Conservation (phyloP, 768 basidiomycete species). For the Suillus discolor region DNA sequence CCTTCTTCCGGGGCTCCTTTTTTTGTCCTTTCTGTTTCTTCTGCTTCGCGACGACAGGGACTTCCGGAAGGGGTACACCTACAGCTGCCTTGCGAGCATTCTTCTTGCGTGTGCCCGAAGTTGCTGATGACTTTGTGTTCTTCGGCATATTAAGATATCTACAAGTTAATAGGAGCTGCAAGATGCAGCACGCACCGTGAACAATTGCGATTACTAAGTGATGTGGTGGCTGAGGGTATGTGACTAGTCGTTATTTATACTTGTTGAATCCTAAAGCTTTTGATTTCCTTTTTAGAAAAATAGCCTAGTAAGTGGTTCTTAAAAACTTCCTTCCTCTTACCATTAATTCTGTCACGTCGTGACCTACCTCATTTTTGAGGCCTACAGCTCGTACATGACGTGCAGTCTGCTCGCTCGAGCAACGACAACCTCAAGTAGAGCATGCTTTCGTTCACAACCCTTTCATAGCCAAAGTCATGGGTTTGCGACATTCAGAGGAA, state of each 20-base stretch:
- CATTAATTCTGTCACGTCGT: conserved; percentile 1
- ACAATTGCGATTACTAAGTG: not conserved
- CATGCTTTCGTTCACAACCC: not conserved
- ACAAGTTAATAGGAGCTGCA: conserved; percentile 1
- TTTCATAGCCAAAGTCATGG: conserved; percentile 4
- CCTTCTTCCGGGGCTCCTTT: conserved; percentile 80
- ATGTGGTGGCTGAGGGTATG: not conserved
- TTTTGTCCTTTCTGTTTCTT: conserved; percentile 52
- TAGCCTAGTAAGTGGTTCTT: not conserved
- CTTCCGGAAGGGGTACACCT: conserved; percentile 36
- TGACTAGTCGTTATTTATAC: conserved; percentile 3
- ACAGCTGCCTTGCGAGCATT: conserved; percentile 75
- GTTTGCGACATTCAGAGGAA: not conserved
- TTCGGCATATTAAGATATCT: conserved; percentile 40
- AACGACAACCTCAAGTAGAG: conserved; percentile 7
- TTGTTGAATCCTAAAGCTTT: conserved; percentile 1
- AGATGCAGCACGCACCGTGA: not conserved
- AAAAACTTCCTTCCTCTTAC: conserved; percentile 11
- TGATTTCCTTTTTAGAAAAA: conserved; percentile 7
- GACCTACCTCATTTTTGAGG: conserved; percentile 9
- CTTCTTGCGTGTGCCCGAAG: conserved; percentile 89
- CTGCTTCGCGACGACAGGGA: conserved; percentile 44
- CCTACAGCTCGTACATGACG: conserved; percentile 7
- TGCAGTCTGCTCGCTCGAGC: conserved; percentile 7
- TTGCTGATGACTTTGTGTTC: conserved; percentile 72